A percentile compares a stretch with the other conserved stretches of the same genome.
Evolutionary conservation across 345 rosid genomes (phyloP).

Genomic region (Ceriops tagal): DNA sequence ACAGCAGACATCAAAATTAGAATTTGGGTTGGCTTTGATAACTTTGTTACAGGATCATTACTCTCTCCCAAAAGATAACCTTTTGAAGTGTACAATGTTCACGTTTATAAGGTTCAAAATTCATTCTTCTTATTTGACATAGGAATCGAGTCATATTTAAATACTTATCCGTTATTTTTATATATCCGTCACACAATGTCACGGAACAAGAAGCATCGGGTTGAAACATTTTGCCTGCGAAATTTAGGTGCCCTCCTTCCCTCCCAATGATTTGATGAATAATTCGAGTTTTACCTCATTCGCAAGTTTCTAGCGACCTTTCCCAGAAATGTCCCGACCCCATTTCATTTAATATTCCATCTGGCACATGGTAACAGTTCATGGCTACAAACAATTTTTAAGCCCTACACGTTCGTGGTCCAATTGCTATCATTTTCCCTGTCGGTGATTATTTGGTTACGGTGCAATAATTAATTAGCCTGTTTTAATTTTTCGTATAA

Average conservation of each 20-base stretch:
- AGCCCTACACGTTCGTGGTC: not conserved
- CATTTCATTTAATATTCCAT: conserved; percentile 23
- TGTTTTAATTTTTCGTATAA: no score
- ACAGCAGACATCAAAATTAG: no score
- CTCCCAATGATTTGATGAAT: conserved; percentile 11
- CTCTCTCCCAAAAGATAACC: no score
- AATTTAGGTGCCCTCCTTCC: not conserved
- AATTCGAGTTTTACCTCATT: conserved; percentile 1
- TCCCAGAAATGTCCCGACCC: conserved; percentile 5
- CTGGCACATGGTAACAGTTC: not conserved
- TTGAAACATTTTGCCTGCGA: not conserved
- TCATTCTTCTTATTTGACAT: no score
- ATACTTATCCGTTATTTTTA: no score
- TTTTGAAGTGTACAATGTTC: no score
- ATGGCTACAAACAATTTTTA: not conserved
- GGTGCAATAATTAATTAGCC: not conserved
- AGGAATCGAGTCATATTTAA: no score
- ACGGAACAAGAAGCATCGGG: no score
- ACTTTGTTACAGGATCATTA: no score
- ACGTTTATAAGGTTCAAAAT: no score
- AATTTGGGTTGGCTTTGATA: no score
- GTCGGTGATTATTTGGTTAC: not conserved
- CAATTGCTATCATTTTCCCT: not conserved
- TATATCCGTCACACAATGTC: no score
- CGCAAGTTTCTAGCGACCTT: conserved; percentile 10